Conservation (phyloP, 2,329 filamentous ascomycete genomes). For the Penicillium sumatraense region DNA sequence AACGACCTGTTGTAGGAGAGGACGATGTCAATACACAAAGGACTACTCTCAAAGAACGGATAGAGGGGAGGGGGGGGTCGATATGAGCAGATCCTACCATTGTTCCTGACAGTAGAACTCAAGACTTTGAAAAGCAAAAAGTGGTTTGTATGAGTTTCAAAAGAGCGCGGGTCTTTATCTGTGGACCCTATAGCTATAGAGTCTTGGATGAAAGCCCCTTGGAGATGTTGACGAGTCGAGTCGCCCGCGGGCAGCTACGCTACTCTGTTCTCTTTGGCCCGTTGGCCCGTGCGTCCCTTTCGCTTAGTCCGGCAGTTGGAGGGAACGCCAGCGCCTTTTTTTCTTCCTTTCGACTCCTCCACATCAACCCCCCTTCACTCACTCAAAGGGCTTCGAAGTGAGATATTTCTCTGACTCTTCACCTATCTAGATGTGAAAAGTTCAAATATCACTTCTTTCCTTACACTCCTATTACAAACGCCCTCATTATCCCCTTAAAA, state of each 20-base stretch:
- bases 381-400: not conserved
- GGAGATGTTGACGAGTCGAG: slow-evolving; percentile 26
- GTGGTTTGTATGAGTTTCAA: not conserved
- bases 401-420: not conserved
- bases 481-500: slow-evolving; percentile 8
- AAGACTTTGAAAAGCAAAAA: too few relatives aligned
- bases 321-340: slow-evolving; percentile 9
- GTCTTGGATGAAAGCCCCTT: slow-evolving; percentile 9
- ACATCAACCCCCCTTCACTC: not conserved
- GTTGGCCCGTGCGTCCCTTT: slow-evolving; percentile 42
- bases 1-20: slow-evolving; percentile 72
- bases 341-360: slow-evolving; percentile 3
- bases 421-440: not conserved
- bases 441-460: not conserved
- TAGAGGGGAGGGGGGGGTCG: not conserved
- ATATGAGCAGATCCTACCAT: slow-evolving; percentile 36
- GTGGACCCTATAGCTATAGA: not conserved
- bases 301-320: slow-evolving; percentile 36
- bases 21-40: slow-evolving; percentile 3
- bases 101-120: slow-evolving; percentile 4
- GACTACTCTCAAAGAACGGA: not conserved
- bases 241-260: slow-evolving; percentile 36
- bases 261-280: slow-evolving; percentile 46
- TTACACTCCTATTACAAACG: slow-evolving; percentile 4
- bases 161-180: not conserved